Base-by-base conservation (phyloP, 805 yeast species). In the Wickerhamiella shivajii region DNA sequence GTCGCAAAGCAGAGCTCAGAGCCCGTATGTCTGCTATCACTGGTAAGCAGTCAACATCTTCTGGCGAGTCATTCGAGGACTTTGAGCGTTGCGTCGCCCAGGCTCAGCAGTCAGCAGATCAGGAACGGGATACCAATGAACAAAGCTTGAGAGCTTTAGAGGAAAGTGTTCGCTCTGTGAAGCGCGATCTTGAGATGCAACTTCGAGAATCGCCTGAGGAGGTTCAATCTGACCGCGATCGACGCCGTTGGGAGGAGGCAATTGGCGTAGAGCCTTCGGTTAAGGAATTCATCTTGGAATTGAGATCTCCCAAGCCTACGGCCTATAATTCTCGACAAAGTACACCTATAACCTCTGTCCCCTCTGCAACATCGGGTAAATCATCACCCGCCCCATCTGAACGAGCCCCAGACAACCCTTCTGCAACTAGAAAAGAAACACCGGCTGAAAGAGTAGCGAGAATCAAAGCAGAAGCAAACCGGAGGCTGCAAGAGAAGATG, bases 1-100 rank as follows among this genome's bases (percentile, higher is more conserved):
- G 69, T 44, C 74, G 80, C 26, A 77, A 78, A 49, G 92, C 87
- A 25, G 58, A 74, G 37, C 62, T 90, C 45, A 73, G 74, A 42
- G 79, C 85, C 32, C 69, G 93, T 44, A 84, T 87, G 93, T 93
- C 94, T 18, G 81, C 87, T 3, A 66, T 87, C 47, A 85, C 96
- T 0, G 95, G 95, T 5, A 77, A 74, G 47, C 61, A 69, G 6
- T 59, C 64, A 3, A 56, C 64, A 6, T 59, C 59, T 20, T 53
- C 60, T 27, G 64, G 62, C 16, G 53, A 47, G 10, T 60, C 54
- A 6, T 64, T 67, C 44, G 70, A 71, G 24, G 67, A 63, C 33
- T 66, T 71, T 32, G 81, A 75, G 39, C 52, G 59, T 5, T 58
- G 61, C 31, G 63, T 76, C 41, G 66, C 64, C 32, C 66, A 63